Evolutionary conservation across 1,284 basidiomycete genomes (phyloP), one percentile per base, ranked within the genome.

Genomic region (Leccinum idahoense): DNA sequence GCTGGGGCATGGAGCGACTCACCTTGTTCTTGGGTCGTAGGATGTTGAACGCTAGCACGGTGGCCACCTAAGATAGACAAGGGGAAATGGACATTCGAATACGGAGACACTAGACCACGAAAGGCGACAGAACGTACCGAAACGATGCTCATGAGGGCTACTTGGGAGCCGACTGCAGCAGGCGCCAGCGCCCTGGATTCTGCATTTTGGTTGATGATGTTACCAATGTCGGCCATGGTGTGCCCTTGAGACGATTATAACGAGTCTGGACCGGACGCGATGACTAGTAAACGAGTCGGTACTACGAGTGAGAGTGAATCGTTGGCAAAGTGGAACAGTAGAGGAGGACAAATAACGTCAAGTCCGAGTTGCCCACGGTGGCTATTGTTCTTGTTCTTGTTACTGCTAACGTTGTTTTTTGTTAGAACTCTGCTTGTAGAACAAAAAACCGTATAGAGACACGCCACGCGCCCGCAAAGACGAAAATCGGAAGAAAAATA

Each of bases 141-240:
- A 62, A 92, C 72, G 59, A 80, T 76, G 65, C 81, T 80, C 88
- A 90, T 92, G 56, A 93, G 77, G 39, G 79, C 85, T 63, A 94
- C 83, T 78, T 97, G 94, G 20, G 88, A 88, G 63, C 84, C 89
- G 26, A 96, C 93, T 63, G 93, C 92, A 65, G 83, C 82, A 77
- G 92, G 90, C 81, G 85, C 86, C 83, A 89, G 82, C 78, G 82
- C 78, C 78, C 83, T 79, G 57, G 74, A 66, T 54, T 80, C 75
- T 51, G 81, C 75, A 60, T 81, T 81, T 62, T 78, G 70, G 61
- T 76, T 71, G 71, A 85, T 77, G 63, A 86, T 72, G 49, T 79
- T 60, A 55, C 74, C 75, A 54, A 82, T 79, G 67, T 77, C 59
- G 60, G 71, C 72, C 81, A 82, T 82, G 58, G 58, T 71, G 57